Evolutionary conservation across 805 yeast genomes (phyloP), one percentile per base, ranked within the genome.

Genomic region (Tetrapisispora iriomotensis): DNA sequence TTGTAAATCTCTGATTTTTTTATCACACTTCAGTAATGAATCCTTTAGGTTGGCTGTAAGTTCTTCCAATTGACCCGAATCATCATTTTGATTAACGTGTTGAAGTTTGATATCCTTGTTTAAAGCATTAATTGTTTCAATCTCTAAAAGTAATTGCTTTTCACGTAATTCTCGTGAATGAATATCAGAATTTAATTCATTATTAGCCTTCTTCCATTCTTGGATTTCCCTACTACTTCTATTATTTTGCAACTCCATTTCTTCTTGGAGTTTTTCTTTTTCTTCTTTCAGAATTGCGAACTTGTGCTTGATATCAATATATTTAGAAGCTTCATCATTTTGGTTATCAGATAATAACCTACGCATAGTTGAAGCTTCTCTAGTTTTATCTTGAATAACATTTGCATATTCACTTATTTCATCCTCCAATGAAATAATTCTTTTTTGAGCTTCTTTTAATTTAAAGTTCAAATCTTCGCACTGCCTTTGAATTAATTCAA

Each of bases 331-430:
- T 30, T 74, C 70, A 28, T 66, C 70, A 33, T 75, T 77, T 49
- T 87, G 90, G 6, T 74, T 70, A 33, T 85, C 95, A 34, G 74
- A 58, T 22, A 88, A 53, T 28, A 85, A 57, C 42, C 82, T 66
- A 48, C 94, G 70, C 60, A 87, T 74, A 0, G 85, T 77, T 1
- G 78, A 67, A 0, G 85, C 70, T 60, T 90, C 97, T 37, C 88
- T 68, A 0, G 83, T 76, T 44, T 94, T 73, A 51, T 87, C 95
- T 52, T 80, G 92, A 2, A 88, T 60, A 58, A 79, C 67, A 24
- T 74, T 71, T 40, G 85, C 72, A 4, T 83, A 66, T 42, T 88
- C 96, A 9, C 72, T 65, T n/a, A 90, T 62, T 53, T 88, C 96
- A 41, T 86, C 95, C 48, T 83, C 87, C 22, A 88, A 56, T 2